These are phyloP conservation scores for Kodamaea nitidulidarum DNA, from an alignment of 805 yeast genomes.

Conservation along the genomic window DNA sequence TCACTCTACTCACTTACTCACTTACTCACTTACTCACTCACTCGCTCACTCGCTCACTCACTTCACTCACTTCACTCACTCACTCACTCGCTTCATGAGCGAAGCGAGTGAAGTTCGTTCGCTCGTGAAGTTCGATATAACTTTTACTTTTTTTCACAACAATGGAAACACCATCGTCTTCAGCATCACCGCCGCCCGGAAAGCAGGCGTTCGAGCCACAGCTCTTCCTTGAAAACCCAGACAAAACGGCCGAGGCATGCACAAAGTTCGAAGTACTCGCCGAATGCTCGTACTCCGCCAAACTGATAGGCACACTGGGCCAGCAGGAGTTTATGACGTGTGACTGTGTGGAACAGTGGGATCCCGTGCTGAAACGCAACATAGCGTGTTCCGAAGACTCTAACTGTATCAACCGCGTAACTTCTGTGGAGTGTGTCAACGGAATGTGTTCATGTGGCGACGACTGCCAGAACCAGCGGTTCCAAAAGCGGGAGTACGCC, in stretches of 20 bases:
- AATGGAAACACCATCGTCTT: not conserved
- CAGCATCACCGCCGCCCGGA: not conserved
- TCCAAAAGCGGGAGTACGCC: slow-evolving; percentile 74
- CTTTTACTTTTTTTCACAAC: not conserved
- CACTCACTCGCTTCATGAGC: too few relatives aligned
- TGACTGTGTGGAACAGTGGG: slow-evolving; percentile 67
- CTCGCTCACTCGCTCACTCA: too few relatives aligned
- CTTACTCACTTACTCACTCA: too few relatives aligned
- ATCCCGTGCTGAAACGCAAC: slow-evolving; percentile 32
- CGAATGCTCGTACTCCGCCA: slow-evolving; percentile 60
- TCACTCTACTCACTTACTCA: too few relatives aligned
- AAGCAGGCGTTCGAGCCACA: not conserved
- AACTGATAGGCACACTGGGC: slow-evolving; percentile 63
- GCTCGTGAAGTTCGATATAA: too few relatives aligned
- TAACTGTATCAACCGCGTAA: slow-evolving; percentile 87
- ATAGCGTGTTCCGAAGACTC: slow-evolving; percentile 80
- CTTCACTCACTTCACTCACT: too few relatives aligned
- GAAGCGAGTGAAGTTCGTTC: too few relatives aligned
- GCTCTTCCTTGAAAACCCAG: slow-evolving; percentile 40
- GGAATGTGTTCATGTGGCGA: slow-evolving; percentile 68
- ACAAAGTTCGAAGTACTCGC: slow-evolving; percentile 51
- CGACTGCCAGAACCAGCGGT: slow-evolving; percentile 81
- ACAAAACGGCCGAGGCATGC: slow-evolving; percentile 68
- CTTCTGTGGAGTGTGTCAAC: slow-evolving; percentile 86
- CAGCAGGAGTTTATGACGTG: slow-evolving; percentile 86